Conservation (phyloP, 2,329 filamentous ascomycete species). For the Bisporella sp. region DNA sequence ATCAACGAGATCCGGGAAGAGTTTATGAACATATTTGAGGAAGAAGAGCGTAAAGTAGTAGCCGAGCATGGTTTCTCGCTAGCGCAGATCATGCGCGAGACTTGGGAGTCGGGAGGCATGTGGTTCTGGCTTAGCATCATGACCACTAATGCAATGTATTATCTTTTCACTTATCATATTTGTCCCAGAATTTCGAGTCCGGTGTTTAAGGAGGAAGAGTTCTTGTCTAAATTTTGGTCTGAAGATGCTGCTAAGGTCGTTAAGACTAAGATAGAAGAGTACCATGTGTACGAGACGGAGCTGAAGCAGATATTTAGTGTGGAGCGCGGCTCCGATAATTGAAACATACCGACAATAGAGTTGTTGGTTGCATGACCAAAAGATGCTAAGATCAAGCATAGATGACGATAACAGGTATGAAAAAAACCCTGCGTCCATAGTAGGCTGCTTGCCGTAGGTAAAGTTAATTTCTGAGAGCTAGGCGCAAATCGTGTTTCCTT, state of each 20-base stretch:
- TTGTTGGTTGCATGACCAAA: too few relatives aligned
- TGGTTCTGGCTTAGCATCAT: constrained; percentile 26
- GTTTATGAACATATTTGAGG: constrained; percentile 21
- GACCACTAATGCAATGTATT: constrained; percentile 20
- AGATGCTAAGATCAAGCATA: too few relatives aligned
- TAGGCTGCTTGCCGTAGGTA: too few relatives aligned
- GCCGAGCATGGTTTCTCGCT: constrained; percentile 10
- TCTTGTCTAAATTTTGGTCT: too few relatives aligned
- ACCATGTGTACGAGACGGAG: constrained; percentile 9
- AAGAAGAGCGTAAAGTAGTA: constrained; percentile 14
- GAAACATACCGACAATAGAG: too few relatives aligned
- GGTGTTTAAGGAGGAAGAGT: constrained; percentile 15
- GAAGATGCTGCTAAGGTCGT: constrained; percentile 12
- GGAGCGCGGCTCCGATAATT: too few relatives aligned
- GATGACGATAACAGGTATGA: too few relatives aligned
- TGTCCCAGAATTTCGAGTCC: constrained; percentile 17
- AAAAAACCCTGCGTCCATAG: too few relatives aligned
- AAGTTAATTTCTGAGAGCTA: too few relatives aligned
- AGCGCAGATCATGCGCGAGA: constrained; percentile 17
- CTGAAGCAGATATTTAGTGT: too few relatives aligned
- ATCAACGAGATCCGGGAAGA: constrained; percentile 17
- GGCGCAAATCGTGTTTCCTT: too few relatives aligned
- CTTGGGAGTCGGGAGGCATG: constrained; percentile 22
- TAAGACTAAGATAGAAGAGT: constrained; percentile 11
- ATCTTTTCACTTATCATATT: constrained; percentile 21